Evolutionary conservation across 176 grass and related monocot species (phyloP), one percentile per base, ranked within the genome.

Genomic region (Oryza australiensis): DNA sequence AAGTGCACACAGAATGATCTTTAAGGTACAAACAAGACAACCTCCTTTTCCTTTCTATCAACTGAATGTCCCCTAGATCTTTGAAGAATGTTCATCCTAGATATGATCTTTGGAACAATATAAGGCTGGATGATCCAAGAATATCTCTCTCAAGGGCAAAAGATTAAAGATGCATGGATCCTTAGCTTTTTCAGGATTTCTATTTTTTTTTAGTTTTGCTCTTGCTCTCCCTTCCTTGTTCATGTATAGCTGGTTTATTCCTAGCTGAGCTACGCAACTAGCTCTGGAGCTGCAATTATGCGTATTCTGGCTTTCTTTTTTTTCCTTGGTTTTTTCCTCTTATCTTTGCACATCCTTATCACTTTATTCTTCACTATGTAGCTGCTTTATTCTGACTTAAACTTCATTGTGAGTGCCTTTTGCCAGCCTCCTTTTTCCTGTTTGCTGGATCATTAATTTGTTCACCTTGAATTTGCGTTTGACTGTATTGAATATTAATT

Each of bases 371-470:
- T 92, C 85, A 79, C 82, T 75, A 59, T 49, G 67, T 78, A 62
- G 65, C 29, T 73, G 57, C 89, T 97, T 97, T 97, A 90, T 97
- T 94, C 91, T 26, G 66, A 64, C 74, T 92, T 92, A 92, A 93
- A 81, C 89, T 74, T 85, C 82, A 83, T 80, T 64, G 29, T 59
- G 29, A 69, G n/a, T 24, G 24, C 72, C 79, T 83, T 92, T 89
- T 83, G 18, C 16, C 11, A 46, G 16, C 57, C 72, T 73, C 62
- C 34, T 34, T 60, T 69, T 43, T 82, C 68, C 26, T 78, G 11
- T 77, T 59, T 55, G 28, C 35, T 2, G 23, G 23, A 29, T 55
- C 6, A 66, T 49, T 49, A 49, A 49, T 86, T 20, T 65, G 26
- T 26, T 11, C 23, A 35, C 12, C 34, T 67, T 76, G 6, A n/a